Conservation (phyloP, 176 grass and related monocot genomes). For the Rhynchospora tenuis region DNA sequence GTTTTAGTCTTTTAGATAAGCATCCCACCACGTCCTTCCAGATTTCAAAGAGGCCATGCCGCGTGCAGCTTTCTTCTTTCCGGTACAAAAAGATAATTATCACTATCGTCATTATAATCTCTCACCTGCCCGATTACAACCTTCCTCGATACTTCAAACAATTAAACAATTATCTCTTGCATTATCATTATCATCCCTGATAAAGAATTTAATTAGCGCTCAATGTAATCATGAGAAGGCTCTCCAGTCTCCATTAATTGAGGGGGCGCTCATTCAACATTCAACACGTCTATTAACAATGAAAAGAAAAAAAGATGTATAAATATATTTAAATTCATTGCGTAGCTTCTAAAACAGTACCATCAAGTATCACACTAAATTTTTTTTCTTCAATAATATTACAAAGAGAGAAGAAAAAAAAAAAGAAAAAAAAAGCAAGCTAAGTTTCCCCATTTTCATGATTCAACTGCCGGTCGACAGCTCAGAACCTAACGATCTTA, state of each 20-base stretch:
- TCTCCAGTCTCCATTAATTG: no score
- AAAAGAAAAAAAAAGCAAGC: slow-evolving; percentile 8
- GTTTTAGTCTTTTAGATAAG: not conserved
- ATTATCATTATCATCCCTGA: not conserved
- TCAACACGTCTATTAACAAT: not conserved
- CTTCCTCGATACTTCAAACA: not conserved
- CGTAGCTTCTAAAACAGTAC: slow-evolving; percentile 2
- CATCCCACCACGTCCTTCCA: not conserved
- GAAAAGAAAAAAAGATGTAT: not conserved
- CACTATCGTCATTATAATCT: slow-evolving; percentile 10
- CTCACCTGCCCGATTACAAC: not conserved
- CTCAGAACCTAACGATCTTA: slow-evolving; percentile 87
- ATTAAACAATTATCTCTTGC: not conserved
- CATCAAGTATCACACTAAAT: slow-evolving; percentile 28
- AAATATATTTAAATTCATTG: slow-evolving; percentile 1
- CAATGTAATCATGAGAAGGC: not conserved
- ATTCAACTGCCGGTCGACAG: not conserved
- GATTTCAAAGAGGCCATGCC: not conserved
- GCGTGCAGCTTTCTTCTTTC: not conserved
- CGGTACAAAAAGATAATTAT: slow-evolving; percentile 7
- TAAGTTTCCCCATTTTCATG: slow-evolving; percentile 13
- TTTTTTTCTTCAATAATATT: slow-evolving; percentile 16
- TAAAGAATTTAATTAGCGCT: not conserved
- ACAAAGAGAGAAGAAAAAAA: slow-evolving; percentile 3
- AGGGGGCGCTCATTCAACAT: not conserved